Evolutionary conservation across 2,329 filamentous ascomycete species (phyloP).

Genomic region (Ascochyta lentis): DNA sequence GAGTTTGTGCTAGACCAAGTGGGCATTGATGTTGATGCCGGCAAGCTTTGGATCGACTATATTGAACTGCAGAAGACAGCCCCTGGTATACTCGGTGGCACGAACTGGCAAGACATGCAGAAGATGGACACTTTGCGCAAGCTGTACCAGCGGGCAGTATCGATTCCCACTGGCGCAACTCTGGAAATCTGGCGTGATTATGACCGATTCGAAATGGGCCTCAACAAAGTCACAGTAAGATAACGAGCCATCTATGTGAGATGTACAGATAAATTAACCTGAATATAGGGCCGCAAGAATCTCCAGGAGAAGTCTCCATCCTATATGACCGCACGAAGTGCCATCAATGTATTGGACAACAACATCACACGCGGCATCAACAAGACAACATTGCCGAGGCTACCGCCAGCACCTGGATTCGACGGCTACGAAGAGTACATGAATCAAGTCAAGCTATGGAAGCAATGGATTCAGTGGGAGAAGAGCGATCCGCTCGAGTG

Average conservation of each 20-base stretch:
- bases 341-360: slow-evolving; percentile 89
- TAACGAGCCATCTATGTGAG: background rate
- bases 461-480: slow-evolving; percentile 94
- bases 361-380: slow-evolving; percentile 81
- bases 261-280: slow-evolving; percentile 23
- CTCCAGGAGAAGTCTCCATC: slow-evolving; percentile 89
- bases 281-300: slow-evolving; percentile 82
- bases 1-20: slow-evolving; percentile 90
- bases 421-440: slow-evolving; percentile 85
- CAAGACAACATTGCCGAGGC: slow-evolving; percentile 77
- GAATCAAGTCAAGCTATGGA: slow-evolving; percentile 87
- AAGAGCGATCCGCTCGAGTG: slow-evolving; percentile 89
- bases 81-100: slow-evolving; percentile 84
- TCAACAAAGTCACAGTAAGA: slow-evolving; percentile 89
- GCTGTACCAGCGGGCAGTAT: slow-evolving; percentile 88
- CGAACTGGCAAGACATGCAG: slow-evolving; percentile 93
- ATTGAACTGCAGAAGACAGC: slow-evolving; percentile 90
- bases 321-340: slow-evolving; percentile 95
- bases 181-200: slow-evolving; percentile 96
- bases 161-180: slow-evolving; percentile 82
- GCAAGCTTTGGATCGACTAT: slow-evolving; percentile 91
- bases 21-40: slow-evolving; percentile 89
- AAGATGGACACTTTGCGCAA: slow-evolving; percentile 96
- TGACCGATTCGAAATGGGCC: slow-evolving; percentile 89
- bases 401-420: slow-evolving; percentile 85